phyloP scores from a whole-genome alignment of 1,284 basidiomycete genomes.

The Puccinia polysora region DNA sequence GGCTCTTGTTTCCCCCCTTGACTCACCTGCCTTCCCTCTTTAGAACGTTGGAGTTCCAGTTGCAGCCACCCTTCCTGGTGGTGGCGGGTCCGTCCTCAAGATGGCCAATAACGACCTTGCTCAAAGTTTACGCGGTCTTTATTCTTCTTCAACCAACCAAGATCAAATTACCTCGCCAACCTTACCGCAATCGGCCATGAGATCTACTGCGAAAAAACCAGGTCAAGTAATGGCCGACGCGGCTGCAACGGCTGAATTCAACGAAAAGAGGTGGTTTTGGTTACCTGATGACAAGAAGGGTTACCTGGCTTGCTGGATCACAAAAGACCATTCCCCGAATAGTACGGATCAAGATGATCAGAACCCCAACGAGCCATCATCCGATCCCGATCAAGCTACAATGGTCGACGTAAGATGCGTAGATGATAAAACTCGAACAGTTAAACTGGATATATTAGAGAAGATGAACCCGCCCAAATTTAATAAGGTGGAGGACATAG shows the following conservation, averaged over 20 bases:
- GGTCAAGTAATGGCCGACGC: conserved; percentile 56
- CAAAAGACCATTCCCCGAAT: conserved; percentile 59
- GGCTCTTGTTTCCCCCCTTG: too few relatives aligned
- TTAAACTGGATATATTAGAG: conserved; percentile 46
- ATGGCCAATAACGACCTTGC: conserved; percentile 37
- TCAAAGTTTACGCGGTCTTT: conserved; percentile 31
- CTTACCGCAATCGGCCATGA: conserved; percentile 30
- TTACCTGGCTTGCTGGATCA: conserved; percentile 83
- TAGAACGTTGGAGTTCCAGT: too few relatives aligned
- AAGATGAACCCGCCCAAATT: conserved; percentile 88
- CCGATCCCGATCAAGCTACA: conserved; percentile 56
- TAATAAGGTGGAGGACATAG: conserved; percentile 95
- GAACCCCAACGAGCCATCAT: conserved; percentile 63
- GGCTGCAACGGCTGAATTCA: conserved; percentile 88
- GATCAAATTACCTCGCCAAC: conserved; percentile 29
- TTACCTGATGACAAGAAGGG: conserved; percentile 82
- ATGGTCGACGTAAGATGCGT: conserved; percentile 66
- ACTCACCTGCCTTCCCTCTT: too few relatives aligned
- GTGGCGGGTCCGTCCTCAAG: too few relatives aligned
- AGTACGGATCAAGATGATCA: conserved; percentile 2
- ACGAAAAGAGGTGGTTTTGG: conserved; percentile 97
- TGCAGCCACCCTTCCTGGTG: too few relatives aligned
- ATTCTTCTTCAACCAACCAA: conserved; percentile 19
- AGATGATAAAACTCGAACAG: conserved; percentile 38
- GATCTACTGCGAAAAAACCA: conserved; percentile 44